phyloP scores from a whole-genome alignment of 148 eudicot species.

The Rhododendron henanense region DNA sequence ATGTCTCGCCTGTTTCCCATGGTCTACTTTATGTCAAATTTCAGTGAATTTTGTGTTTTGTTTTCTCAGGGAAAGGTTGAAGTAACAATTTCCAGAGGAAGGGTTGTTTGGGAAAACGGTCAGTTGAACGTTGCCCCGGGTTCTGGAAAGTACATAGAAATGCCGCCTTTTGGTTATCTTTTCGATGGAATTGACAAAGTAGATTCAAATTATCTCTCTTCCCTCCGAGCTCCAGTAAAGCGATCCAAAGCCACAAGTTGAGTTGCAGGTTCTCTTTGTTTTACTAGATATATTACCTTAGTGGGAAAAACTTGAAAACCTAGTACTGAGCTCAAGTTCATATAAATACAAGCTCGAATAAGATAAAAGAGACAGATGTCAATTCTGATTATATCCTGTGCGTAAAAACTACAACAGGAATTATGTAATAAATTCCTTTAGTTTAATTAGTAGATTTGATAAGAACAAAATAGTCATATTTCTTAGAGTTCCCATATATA shows the following conservation, averaged over 20 bases:
- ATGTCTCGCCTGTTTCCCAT: neutral
- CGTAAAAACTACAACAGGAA: neutral
- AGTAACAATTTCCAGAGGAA: slow-evolving; percentile 93
- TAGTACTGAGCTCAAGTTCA: neutral
- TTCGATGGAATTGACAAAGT: slow-evolving; percentile 79
- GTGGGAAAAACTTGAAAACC: neutral
- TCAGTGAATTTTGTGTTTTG: neutral
- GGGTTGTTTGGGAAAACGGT: slow-evolving; percentile 73
- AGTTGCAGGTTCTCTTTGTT: slow-evolving; percentile 4
- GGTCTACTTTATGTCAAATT: neutral
- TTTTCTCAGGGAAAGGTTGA: slow-evolving; percentile 80
- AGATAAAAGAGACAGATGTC: neutral
- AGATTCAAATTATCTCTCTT: slow-evolving; percentile 58
- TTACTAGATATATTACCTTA: neutral
- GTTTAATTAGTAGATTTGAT: neutral
- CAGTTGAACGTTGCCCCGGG: slow-evolving; percentile 58
- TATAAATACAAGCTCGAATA: neutral
- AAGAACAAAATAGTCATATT: neutral
- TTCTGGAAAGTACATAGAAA: slow-evolving; percentile 55
- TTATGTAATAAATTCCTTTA: neutral
- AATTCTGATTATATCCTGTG: neutral
- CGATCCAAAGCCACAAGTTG: slow-evolving; percentile 40
- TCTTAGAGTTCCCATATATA: too few species aligned
- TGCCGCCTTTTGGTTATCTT: slow-evolving; percentile 78
- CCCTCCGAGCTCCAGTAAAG: slow-evolving; percentile 80